Conservation (phyloP, 139 green algal genomes). For the Bryopsis sp. region DNA sequence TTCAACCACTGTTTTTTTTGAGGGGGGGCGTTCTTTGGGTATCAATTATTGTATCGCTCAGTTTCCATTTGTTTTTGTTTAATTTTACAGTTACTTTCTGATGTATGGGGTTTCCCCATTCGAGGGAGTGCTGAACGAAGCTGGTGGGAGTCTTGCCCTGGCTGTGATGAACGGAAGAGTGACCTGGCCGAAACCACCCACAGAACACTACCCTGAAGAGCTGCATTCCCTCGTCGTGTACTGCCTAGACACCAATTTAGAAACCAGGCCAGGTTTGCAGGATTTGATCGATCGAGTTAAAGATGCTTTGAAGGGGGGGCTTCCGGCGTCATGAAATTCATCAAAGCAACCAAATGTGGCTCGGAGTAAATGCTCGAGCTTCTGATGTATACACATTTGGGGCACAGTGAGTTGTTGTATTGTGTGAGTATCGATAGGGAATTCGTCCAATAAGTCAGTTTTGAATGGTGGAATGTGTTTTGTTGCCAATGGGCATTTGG, state of each 20-base stretch:
- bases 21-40: too few species aligned
- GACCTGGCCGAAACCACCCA: constrained; percentile 25
- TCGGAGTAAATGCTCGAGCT: too few species aligned
- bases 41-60: too few species aligned
- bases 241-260: constrained; percentile 28
- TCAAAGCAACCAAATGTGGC: too few species aligned
- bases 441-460: too few species aligned
- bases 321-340: too few species aligned
- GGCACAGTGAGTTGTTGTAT: too few species aligned
- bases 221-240: constrained; percentile 33
- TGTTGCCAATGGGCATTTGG: too few species aligned
- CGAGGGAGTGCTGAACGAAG: constrained; percentile 51
- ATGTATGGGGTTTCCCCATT: constrained; percentile 75
- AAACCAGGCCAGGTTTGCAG: not conserved
- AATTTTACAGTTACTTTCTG: constrained; percentile 41
- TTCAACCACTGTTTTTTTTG: too few species aligned
- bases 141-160: constrained; percentile 70
- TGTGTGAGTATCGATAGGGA: too few species aligned
- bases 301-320: not conserved
- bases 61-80: not conserved
- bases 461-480: too few species aligned
- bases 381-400: too few species aligned
- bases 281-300: constrained; percentile 7
- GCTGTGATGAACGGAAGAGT: constrained; percentile 63
- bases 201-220: constrained; percentile 29